phyloP scores from a whole-genome alignment of 495 filamentous ascomycete genomes.

The Neurospora terricola region DNA sequence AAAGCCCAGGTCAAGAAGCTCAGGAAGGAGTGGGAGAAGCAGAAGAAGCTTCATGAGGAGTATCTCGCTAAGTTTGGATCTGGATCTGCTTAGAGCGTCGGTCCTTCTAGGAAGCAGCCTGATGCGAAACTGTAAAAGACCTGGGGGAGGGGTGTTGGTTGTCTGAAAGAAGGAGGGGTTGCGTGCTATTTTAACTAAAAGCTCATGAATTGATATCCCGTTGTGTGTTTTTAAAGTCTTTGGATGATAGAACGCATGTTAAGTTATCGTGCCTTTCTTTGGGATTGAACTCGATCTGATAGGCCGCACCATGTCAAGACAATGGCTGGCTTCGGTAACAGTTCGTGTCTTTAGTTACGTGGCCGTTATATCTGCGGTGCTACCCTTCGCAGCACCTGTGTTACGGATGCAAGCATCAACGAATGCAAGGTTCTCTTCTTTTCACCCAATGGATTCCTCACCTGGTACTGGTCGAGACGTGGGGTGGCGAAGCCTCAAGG shows the following conservation, averaged over 20 bases:
- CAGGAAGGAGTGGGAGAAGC: slow-evolving; percentile 83
- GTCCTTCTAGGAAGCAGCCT: background rate
- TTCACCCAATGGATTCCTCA: background rate
- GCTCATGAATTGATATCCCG: background rate
- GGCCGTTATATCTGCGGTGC: background rate
- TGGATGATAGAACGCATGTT: no score
- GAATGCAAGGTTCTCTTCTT: background rate
- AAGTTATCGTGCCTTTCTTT: background rate
- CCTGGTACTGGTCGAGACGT: background rate
- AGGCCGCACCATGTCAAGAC: background rate
- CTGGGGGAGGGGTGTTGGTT: background rate
- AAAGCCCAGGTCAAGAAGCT: slow-evolving; percentile 79
- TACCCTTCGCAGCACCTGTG: background rate
- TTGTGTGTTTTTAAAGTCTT: background rate
- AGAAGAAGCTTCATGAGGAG: slow-evolving; percentile 77
- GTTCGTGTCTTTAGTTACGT: background rate
- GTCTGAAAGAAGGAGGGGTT: background rate
- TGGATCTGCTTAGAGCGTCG: background rate
- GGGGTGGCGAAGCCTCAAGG: background rate
- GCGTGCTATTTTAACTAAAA: background rate
- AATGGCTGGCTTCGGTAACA: background rate
- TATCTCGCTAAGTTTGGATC: slow-evolving; percentile 21
- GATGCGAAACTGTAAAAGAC: background rate
- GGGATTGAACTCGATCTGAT: background rate
- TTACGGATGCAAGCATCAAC: background rate